Base-by-base conservation (phyloP, 2,329 filamentous ascomycete genomes). In the Neonectria ditissima region DNA sequence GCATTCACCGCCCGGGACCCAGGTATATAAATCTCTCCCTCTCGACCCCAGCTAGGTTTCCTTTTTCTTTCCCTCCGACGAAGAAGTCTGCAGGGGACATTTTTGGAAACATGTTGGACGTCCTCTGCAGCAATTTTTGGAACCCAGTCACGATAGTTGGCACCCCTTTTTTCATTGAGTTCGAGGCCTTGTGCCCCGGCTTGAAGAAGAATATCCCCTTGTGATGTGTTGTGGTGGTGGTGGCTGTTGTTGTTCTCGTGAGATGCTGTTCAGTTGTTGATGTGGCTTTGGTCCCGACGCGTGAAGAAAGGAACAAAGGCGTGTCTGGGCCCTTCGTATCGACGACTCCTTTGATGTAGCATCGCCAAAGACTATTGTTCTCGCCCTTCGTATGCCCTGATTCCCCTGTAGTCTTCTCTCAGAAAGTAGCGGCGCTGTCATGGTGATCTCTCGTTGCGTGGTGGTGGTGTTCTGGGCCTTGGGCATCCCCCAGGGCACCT, bases 131-230 rank as follows among this genome's bases (percentile, higher is more conserved):
- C n/a, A 69, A 62, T 67, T 69, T 70, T 70, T 69, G 59, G 34
- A 28, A 24, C 16, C 32, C n/a, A n/a, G n/a, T n/a, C n/a, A n/a
- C n/a, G n/a, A n/a, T n/a, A n/a, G n/a, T n/a, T n/a, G n/a, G n/a
- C n/a, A n/a, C n/a, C n/a, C n/a, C 22, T 50, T 34, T 70, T 70
- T 69, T 69, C 69, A 71, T 71, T 71, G 56, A 24, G 65, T 44
- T 54, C 34, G 43, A 30, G 24, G 69, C 62, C 55, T 66, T 48
- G 62, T 26, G 59, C 57, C 26, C 22, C 43, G 69, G 5, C 66
- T 71, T 59, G 69, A 71, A 71, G 69, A 71, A 68, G 66, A 69
- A 55, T 14, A 8, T 41, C 9, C 24, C 4, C 4, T 26, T 6
- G 24, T 6, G 24, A n/a, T n/a, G n/a, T n/a, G 24, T 26, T 6